Percentiles rank a stretch among this genome's conserved stretches.
Evolutionary conservation across 129 eudicot genomes (phyloP).

Genomic region (Calendula officinalis): DNA sequence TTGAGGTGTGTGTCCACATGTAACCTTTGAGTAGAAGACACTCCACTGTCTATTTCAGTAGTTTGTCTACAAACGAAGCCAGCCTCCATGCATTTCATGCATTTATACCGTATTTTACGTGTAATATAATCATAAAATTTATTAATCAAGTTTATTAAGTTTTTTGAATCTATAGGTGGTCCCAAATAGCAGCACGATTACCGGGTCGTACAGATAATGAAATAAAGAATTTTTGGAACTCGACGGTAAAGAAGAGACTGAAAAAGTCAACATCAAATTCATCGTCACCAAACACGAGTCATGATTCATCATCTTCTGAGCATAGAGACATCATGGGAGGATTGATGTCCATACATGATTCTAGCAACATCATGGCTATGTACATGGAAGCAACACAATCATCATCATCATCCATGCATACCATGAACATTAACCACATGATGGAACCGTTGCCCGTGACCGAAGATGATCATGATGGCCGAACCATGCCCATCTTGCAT

Average conservation of each 20-base stretch:
- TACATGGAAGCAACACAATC: constrained; percentile 44
- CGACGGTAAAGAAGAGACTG: constrained; percentile 72
- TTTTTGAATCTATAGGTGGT: constrained; percentile 52
- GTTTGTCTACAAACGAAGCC: constrained; percentile 35
- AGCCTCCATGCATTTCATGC: constrained; percentile 42
- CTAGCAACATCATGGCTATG: constrained; percentile 50
- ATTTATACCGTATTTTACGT: constrained; percentile 35
- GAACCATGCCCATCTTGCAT: constrained; percentile 26
- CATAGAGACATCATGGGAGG: constrained; percentile 34
- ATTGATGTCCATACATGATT: constrained; percentile 32
- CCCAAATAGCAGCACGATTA: constrained; percentile 82
- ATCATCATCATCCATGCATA: constrained; percentile 48
- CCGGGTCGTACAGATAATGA: constrained; percentile 92
- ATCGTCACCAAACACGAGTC: constrained; percentile 61
- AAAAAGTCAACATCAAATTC: constrained; percentile 54
- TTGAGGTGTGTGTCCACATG: constrained; percentile 40
- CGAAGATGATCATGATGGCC: constrained; percentile 10
- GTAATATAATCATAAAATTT: not conserved
- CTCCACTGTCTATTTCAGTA: constrained; percentile 50
- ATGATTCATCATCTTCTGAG: constrained; percentile 50
- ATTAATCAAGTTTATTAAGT: not conserved
- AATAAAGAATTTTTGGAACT: constrained; percentile 84
- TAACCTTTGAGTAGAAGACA: constrained; percentile 65
- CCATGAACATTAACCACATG: constrained; percentile 44
- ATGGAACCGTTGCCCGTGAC: constrained; percentile 35